Evolutionary conservation across 306 rosid genomes (phyloP).

Genomic region (Pyrus bretschneideri): DNA sequence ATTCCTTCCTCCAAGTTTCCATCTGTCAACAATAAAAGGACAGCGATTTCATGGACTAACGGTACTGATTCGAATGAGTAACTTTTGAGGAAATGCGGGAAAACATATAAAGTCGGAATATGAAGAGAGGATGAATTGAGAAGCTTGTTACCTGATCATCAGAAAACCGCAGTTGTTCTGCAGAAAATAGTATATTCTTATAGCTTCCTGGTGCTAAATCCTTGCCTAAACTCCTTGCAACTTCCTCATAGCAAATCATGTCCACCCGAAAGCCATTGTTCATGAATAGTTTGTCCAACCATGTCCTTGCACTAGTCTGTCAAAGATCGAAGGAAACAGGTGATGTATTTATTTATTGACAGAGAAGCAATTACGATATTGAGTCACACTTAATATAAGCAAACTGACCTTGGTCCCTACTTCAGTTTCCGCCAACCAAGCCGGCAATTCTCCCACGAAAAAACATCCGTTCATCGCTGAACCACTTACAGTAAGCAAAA

Average conservation of each 20-base stretch:
- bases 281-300: conserved; percentile 65
- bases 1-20: conserved; percentile 51
- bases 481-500: conserved; percentile 47
- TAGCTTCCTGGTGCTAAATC: conserved; percentile 29
- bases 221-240: conserved; percentile 44
- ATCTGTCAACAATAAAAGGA: conserved; percentile 33
- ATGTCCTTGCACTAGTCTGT: conserved; percentile 39
- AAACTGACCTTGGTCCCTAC: conserved; percentile 41
- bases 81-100: neutral
- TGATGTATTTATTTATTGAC: conserved; percentile 1
- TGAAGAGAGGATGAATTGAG: neutral
- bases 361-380: neutral
- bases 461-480: conserved; percentile 54
- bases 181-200: conserved; percentile 46
- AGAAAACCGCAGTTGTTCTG: conserved; percentile 65
- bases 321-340: conserved; percentile 8
- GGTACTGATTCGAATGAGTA: neutral
- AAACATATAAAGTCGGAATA: neutral
- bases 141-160: conserved; percentile 52
- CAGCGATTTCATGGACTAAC: neutral
- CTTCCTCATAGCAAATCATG: conserved; percentile 34
- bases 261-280: conserved; percentile 70
- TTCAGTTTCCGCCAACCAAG: conserved; percentile 46
- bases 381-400: neutral
- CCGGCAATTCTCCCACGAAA: conserved; percentile 66